These are phyloP conservation scores for Kernera saxatilis DNA, from an alignment of 345 rosid species.

Conservation along the genomic window DNA sequence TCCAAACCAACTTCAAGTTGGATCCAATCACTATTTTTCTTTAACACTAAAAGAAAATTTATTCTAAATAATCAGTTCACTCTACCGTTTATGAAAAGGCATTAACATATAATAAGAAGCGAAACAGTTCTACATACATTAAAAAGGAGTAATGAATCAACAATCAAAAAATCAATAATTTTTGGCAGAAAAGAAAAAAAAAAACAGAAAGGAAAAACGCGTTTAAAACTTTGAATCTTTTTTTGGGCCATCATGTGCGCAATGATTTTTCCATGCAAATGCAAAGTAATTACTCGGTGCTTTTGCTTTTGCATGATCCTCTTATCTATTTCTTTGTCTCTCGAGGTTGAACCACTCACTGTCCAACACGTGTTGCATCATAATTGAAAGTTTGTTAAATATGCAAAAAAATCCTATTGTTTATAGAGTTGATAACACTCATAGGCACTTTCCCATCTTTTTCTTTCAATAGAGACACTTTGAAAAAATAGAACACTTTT, in stretches of 20 bases:
- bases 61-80: too few species aligned
- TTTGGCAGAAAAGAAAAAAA: neutral
- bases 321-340: neutral
- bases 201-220: slow-evolving; percentile 10
- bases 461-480: too few species aligned
- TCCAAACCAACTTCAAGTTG: neutral
- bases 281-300: slow-evolving; percentile 7
- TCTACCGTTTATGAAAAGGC: too few species aligned
- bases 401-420: neutral
- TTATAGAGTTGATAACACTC: too few species aligned
- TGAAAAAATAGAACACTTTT: too few species aligned
- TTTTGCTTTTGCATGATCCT: slow-evolving; percentile 15
- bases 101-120: too few species aligned
- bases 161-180: too few species aligned
- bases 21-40: neutral
- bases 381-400: neutral
- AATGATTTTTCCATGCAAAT: slow-evolving; percentile 21
- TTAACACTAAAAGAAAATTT: too few species aligned
- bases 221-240: slow-evolving; percentile 15
- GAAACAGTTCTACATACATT: too few species aligned
- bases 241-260: slow-evolving; percentile 3
- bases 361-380: neutral
- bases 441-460: too few species aligned
- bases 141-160: too few species aligned
- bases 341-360: neutral